Conservation (phyloP, 2,329 filamentous ascomycete genomes). For the Colletotrichum salicis region DNA sequence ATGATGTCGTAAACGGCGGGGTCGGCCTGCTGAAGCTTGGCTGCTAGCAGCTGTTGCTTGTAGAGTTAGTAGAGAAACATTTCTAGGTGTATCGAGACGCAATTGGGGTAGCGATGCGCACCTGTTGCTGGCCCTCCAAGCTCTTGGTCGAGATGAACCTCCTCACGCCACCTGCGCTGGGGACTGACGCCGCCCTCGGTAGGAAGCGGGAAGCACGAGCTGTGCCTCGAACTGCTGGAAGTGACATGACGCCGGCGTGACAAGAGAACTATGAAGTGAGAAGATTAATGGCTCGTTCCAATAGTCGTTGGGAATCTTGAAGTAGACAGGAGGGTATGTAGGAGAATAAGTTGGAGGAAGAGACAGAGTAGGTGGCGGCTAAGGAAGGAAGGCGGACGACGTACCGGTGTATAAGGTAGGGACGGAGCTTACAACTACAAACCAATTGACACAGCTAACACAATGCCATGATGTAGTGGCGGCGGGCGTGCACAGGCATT, state of each 20-base stretch:
- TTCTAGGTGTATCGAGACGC: background rate
- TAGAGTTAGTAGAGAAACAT: background rate
- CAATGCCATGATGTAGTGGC: slow-evolving; percentile 11
- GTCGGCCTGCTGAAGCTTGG: slow-evolving; percentile 84
- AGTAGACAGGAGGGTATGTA: background rate
- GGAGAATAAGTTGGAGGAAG: background rate
- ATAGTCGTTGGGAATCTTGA: background rate
- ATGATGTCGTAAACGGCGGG: slow-evolving; percentile 89
- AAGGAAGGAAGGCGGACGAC: background rate
- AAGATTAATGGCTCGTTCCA: background rate
- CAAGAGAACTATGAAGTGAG: background rate
- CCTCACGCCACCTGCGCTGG: slow-evolving; percentile 39
- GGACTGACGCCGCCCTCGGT: slow-evolving; percentile 42
- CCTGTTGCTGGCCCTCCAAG: slow-evolving; percentile 69
- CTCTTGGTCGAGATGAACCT: slow-evolving; percentile 58
- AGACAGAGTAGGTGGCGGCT: background rate
- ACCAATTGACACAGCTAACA: slow-evolving; percentile 17
- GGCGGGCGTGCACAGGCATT: background rate
- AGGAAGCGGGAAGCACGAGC: slow-evolving; percentile 58
- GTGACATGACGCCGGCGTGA: slow-evolving; percentile 53
- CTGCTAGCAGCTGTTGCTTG: slow-evolving; percentile 76
- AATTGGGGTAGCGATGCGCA: slow-evolving; percentile 47
- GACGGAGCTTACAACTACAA: slow-evolving; percentile 12
- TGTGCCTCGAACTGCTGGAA: slow-evolving; percentile 59
- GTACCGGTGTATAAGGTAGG: background rate